These are phyloP conservation scores for Pholiota molesta DNA, from an alignment of 768 basidiomycete species.

Conservation along the genomic window DNA sequence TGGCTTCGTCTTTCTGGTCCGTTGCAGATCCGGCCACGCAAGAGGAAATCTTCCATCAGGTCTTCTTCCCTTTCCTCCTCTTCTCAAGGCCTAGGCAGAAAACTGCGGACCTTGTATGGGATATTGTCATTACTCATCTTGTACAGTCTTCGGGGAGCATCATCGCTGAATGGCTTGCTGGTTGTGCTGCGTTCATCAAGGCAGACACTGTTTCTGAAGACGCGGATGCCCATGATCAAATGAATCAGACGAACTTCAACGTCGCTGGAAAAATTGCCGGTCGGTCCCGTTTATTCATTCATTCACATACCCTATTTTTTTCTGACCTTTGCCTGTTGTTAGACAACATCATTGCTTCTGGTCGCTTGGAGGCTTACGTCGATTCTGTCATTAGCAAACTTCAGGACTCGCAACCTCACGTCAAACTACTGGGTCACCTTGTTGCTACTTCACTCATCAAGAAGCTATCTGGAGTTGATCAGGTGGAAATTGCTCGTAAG, in stretches of 20 bases:
- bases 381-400: slow-evolving; percentile 55
- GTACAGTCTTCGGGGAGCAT: slow-evolving; percentile 16
- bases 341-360: slow-evolving; percentile 70
- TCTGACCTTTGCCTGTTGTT: background rate
- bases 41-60: slow-evolving; percentile 46
- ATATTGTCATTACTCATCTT: slow-evolving; percentile 47
- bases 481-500: slow-evolving; percentile 54
- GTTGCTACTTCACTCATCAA: slow-evolving; percentile 63
- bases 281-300: slow-evolving; percentile 31
- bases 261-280: slow-evolving; percentile 70
- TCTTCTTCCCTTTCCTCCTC: slow-evolving; percentile 76
- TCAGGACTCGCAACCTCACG: slow-evolving; percentile 49
- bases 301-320: slow-evolving; percentile 8
- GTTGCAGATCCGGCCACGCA: slow-evolving; percentile 24
- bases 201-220: slow-evolving; percentile 34
- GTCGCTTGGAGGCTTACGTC: slow-evolving; percentile 44
- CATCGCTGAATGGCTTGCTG: slow-evolving; percentile 51
- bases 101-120: slow-evolving; percentile 73
- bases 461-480: slow-evolving; percentile 58
- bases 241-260: slow-evolving; percentile 54
- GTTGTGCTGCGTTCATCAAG: slow-evolving; percentile 52
- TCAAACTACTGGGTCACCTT: slow-evolving; percentile 61
- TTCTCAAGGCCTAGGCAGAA: slow-evolving; percentile 74
- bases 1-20: slow-evolving; percentile 48
- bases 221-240: slow-evolving; percentile 40